Base-by-base conservation (phyloP, 2,329 filamentous ascomycete genomes). In the Clonostachys solani region DNA sequence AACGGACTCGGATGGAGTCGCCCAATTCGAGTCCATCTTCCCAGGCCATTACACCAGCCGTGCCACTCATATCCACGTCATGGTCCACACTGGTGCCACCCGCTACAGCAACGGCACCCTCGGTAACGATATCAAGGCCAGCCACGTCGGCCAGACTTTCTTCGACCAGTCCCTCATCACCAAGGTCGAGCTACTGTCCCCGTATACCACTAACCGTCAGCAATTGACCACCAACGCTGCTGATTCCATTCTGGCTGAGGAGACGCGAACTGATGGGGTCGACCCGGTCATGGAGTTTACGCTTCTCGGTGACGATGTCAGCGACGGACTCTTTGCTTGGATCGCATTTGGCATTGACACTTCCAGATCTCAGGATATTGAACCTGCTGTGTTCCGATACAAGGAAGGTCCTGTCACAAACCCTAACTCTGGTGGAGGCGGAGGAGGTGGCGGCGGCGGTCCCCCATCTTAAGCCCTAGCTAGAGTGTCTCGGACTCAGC, bases 121-220 rank as follows among this genome's bases (percentile, higher is more conserved):
- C 5, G 59, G 61, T 16, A 60, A 58, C 34, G 57, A 63, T 0
- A 61, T 60, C 42, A 63, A 63, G 34, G 72, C 79, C 47, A 75
- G 78, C 9, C 80, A 86, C 60, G 73, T 85, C 33, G 81, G 82
- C n/a, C 81, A 86, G 60, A 62, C 82, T 47, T 86, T 82, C 67
- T 80, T 83, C 57, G 79, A 84, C 60, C 76, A 84, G 56, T 68
- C 71, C 46, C 72, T 86, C 34, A 73, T 81, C 50, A 51, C 61
- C 5, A 57, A 67, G 18, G 78, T 84, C 42, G 77, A 82, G 49
- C 56, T 62, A n/a, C 64, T 65, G 1, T 56, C 62, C 2, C 79
- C 80, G 1, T 79, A 80, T 60, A 60, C 54, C 38, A 59, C 58
- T 46, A 80, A 78, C 60, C 69, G 62, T 0, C 69, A 74, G 54